Percentiles rank a stretch among this genome's conserved stretches.
phyloP scores from a whole-genome alignment of 2,329 filamentous ascomycete species.

The Cladosporium sp. region DNA sequence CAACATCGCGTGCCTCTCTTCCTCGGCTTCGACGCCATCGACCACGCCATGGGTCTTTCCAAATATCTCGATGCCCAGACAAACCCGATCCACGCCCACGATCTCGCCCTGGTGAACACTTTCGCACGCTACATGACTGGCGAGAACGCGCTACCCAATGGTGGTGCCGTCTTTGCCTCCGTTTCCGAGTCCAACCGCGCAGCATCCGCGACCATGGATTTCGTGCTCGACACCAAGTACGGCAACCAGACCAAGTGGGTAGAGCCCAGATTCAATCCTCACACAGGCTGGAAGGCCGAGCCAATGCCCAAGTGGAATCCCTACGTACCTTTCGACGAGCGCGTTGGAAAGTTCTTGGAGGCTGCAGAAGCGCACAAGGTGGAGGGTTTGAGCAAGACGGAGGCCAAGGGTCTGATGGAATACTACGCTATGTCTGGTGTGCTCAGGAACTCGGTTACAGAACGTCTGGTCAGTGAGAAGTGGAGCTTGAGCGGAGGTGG shows the following conservation, averaged over 20 bases:
- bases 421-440: slow-evolving; percentile 90
- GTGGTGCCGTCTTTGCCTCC: slow-evolving; percentile 75
- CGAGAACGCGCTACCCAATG: slow-evolving; percentile 60
- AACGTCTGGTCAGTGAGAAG: slow-evolving; percentile 72
- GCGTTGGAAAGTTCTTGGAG: slow-evolving; percentile 51
- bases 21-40: slow-evolving; percentile 74
- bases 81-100: slow-evolving; percentile 79
- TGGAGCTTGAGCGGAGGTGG: slow-evolving; percentile 82
- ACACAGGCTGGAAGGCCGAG: slow-evolving; percentile 30
- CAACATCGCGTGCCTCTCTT: slow-evolving; percentile 63
- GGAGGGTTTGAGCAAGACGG: slow-evolving; percentile 68
- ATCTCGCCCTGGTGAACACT: slow-evolving; percentile 72
- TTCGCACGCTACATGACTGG: slow-evolving; percentile 74
- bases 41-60: slow-evolving; percentile 76
- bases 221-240: slow-evolving; percentile 39
- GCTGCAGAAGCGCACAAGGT: slow-evolving; percentile 54
- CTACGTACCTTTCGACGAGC: slow-evolving; percentile 54
- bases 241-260: slow-evolving; percentile 54
- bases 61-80: slow-evolving; percentile 72
- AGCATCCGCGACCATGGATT: slow-evolving; percentile 63
- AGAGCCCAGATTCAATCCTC: slow-evolving; percentile 43
- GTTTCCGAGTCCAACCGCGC: slow-evolving; percentile 72
- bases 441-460: slow-evolving; percentile 68
- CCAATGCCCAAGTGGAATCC: slow-evolving; percentile 49
- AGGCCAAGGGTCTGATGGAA: slow-evolving; percentile 80